Evolutionary conservation across 129 eudicot genomes (phyloP), one percentile per base, ranked within the genome.

Genomic region (Lactuca sativa): DNA sequence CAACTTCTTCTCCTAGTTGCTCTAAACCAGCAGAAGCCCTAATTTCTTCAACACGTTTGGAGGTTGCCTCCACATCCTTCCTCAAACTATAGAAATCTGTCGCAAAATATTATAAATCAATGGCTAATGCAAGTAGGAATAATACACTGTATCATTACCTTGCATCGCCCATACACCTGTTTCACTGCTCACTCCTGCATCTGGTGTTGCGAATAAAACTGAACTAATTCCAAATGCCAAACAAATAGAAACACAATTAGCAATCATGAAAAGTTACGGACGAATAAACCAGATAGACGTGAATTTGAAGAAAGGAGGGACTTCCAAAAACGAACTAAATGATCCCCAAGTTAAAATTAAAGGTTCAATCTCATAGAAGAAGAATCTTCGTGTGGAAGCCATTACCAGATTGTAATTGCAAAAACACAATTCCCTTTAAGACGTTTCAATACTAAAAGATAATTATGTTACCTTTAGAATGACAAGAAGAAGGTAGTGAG

Each of bases 151-250:
- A 9, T 11, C 33, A 69, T 67, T 78, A 92, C 98, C 98, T 92
- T 86, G 96, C 91, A 86, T 82, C 48, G 90, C 95, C 98, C 98
- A 92, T 77, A 88, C 91, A 69, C 72, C 77, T 56, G 96, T 84
- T 58, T 92, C 98, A 13, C 82, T 69, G 78, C 83, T 91, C 71
- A 88, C 91, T 65, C 80, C 96, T 13, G 62, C 89, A 68, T 86
- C 96, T 53, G 95, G 89, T 62, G 82, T 74, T 65, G 98, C 89
- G 17, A 67, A 82, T 53, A 77, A 36, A 54, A 56, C 86, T 86
- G 85, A 69, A 64, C 79, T 70, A 68, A 78, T 57, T 62, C 70
- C 70, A 40, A 68, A 68, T 61, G 57, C 65, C 73, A 77, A 81
- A 56, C 58, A 81, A 61, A 72, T 62, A 74, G 71, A 71, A 73